phyloP scores from a whole-genome alignment of 2,329 filamentous ascomycete genomes.

The Aspergillus quadricinctus region DNA sequence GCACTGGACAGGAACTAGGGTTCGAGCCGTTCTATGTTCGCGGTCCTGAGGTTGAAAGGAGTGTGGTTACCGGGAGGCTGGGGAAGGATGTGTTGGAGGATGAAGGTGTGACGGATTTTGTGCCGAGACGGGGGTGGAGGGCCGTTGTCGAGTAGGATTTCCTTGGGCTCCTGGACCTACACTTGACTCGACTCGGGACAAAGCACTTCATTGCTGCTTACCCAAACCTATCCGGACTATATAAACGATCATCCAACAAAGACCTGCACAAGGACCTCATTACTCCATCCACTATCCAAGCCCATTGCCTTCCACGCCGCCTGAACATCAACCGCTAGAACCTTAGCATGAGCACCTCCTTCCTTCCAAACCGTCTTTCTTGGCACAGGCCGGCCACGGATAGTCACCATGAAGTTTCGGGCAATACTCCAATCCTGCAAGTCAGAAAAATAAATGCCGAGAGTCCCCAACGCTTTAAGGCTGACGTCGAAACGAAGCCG shows the following conservation, averaged over 20 bases:
- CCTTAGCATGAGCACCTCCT: conserved; percentile 42
- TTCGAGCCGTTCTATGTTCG: conserved; percentile 60
- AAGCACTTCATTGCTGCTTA: not conserved
- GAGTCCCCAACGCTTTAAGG: conserved; percentile 71
- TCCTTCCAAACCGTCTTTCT: conserved; percentile 57
- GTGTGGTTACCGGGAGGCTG: conserved; percentile 60
- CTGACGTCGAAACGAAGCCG: conserved; percentile 61
- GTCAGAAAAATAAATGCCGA: conserved; percentile 71
- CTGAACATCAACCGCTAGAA: conserved; percentile 74
- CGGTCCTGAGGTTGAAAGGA: conserved; percentile 60
- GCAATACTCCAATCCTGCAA: conserved; percentile 58
- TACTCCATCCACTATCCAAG: conserved; percentile 69
- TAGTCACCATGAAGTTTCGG: conserved; percentile 67
- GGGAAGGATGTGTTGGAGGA: conserved; percentile 58
- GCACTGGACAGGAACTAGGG: conserved; percentile 19
- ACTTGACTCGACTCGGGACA: not conserved
- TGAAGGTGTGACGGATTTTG: conserved; percentile 55
- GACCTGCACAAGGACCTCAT: conserved; percentile 69
- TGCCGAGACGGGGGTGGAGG: conserved; percentile 58
- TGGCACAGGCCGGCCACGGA: conserved; percentile 68
- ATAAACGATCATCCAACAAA: conserved; percentile 37
- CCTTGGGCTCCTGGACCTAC: not conserved
- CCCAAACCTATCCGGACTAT: not conserved
- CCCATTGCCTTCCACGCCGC: conserved; percentile 73
- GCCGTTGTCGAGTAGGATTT: conserved; percentile 22